Evolutionary conservation across 2,329 filamentous ascomycete genomes (phyloP), one percentile per base, ranked within the genome.

Genomic region (Phialocephala subalpina): DNA sequence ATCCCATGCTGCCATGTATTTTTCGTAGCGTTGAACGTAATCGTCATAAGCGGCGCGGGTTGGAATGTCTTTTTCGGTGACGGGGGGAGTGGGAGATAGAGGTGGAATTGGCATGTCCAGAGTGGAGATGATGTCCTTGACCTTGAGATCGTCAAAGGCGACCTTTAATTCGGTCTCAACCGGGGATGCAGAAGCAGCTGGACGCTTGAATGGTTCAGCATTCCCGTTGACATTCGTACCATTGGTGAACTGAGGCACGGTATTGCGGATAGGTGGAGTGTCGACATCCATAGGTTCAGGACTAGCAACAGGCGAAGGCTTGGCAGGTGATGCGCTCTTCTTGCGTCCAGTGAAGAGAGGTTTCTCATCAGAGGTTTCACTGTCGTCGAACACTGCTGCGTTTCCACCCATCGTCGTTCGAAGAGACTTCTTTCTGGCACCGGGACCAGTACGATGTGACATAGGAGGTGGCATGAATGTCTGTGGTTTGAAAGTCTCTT

Each of bases 201-300:
- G 77, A 27, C 82, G 80, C 0, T 80, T 77, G 35, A 88, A 84
- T 0, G 86, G 86, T 35, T 86, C 84, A 7, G 87, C 82, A n/a
- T 77, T 84, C 6, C 87, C 86, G 14, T 64, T 66, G n/a, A 66
- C 86, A 83, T 18, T 86, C 85, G 0, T 85, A 12, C 45, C 45
- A 20, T 22, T 49, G 87, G 20, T 86, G 85, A 18, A 78, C 79
- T 4, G 65, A 82, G 82, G 36, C 73, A 74, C 38, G 11, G 67
- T 65, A 22, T 77, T 74, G 16, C 73, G 69, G 11, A 65, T 69
- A 57, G 72, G 60, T 57, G 86, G 85, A 4, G 84, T 82, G 71
- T 90, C 88, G 59, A 90, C 89, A 69, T 90, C 88, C 88, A 90
- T 90, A 16, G 87, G 86, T 64, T 84, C 86, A 2, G 86, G 84